Evolutionary conservation across 106 monocot genomes (phyloP).

Genomic region (Xerophyta viscosa): DNA sequence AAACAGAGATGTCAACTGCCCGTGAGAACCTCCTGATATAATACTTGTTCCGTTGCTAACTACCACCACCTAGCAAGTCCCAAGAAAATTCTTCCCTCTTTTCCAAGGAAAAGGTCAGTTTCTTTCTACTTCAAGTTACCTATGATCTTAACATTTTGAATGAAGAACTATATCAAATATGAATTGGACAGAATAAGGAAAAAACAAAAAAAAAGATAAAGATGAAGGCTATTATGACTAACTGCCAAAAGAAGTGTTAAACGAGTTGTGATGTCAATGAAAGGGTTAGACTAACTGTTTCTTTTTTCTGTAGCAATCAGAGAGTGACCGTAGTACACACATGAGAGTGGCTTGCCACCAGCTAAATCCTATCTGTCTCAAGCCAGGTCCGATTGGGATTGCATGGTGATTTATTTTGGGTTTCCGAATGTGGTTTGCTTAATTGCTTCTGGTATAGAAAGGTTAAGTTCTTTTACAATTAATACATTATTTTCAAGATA

Average conservation of each 20-base stretch:
- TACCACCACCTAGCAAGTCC: not conserved
- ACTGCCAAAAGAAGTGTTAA: too few species aligned
- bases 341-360: slow-evolving; percentile 14
- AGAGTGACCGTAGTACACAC: slow-evolving; percentile 10
- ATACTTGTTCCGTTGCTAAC: not conserved
- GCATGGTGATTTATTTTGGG: too few species aligned
- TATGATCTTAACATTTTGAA: not conserved
- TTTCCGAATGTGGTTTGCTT: too few species aligned
- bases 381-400: too few species aligned
- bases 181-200: not conserved
- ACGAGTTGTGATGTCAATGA: slow-evolving; percentile 1
- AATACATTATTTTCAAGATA: too few species aligned
- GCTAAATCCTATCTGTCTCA: too few species aligned
- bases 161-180: not conserved
- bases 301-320: slow-evolving; percentile 8
- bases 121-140: slow-evolving; percentile 15
- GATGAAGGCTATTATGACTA: slow-evolving; percentile 3
- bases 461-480: too few species aligned
- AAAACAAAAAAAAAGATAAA: not conserved
- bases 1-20: not conserved
- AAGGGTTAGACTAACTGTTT: not conserved
- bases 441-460: too few species aligned
- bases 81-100: not conserved
- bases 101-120: slow-evolving; percentile 11
- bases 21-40: not conserved